Conservation (phyloP, 2,329 filamentous ascomycete species). For the Diatrype stigma region DNA sequence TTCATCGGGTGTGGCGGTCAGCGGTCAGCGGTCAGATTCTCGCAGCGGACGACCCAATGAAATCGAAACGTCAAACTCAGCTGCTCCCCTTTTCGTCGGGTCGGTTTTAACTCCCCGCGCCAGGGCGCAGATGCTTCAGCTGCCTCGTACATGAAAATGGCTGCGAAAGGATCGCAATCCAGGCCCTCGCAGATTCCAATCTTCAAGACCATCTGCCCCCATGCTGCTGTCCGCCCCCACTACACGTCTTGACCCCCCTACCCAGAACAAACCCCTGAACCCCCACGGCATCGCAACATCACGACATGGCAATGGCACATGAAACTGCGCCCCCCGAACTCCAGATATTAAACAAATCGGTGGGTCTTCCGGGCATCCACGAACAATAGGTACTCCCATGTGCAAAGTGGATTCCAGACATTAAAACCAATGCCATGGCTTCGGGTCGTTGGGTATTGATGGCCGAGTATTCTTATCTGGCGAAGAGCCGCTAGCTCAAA, state of each 20-base stretch:
- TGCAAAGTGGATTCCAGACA: neutral
- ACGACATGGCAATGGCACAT: neutral
- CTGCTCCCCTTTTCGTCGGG: no score
- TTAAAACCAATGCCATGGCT: neutral
- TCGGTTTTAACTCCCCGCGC: no score
- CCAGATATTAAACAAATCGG: neutral
- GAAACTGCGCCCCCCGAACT: neutral
- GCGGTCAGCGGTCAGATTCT: neutral
- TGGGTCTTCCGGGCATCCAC: neutral
- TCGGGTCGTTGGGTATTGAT: neutral
- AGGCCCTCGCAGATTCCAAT: no score
- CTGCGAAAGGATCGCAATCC: neutral
- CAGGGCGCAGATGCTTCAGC: neutral
- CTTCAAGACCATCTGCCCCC: no score
- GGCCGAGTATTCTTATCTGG: neutral
- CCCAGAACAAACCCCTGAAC: no score
- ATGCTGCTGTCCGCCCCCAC: no score
- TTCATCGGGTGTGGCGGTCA: neutral
- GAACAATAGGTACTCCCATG: neutral
- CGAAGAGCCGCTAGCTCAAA: neutral
- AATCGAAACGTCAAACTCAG: neutral
- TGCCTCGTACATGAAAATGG: neutral
- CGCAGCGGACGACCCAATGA: neutral
- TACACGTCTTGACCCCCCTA: no score
- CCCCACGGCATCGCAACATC: neutral